Evolutionary conservation across 192 early-diverging fungal genomes (phyloP).

Genomic region (Backusella westeae): DNA sequence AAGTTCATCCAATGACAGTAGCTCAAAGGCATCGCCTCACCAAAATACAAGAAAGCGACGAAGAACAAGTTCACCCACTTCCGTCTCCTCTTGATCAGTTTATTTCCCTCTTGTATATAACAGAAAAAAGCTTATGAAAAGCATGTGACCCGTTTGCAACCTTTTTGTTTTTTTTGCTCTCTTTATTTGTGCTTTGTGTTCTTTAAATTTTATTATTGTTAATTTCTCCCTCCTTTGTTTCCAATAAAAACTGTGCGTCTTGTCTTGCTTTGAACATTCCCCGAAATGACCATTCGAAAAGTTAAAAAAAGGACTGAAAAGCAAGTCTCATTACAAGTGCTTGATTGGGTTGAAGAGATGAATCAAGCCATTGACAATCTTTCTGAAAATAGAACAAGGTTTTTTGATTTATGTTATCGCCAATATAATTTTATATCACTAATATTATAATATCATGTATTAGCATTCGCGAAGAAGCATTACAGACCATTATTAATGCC

Average conservation of each 20-base stretch:
- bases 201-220: neutral
- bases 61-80: neutral
- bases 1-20: neutral
- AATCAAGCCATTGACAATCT: slow-evolving; percentile 50
- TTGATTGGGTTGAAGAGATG: slow-evolving; percentile 41
- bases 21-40: neutral
- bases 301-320: neutral
- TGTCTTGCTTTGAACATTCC: neutral
- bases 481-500: slow-evolving; percentile 43
- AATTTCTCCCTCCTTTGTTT: neutral
- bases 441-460: neutral
- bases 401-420: neutral
- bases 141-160: neutral
- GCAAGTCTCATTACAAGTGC: neutral
- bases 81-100: neutral
- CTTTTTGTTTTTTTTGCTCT: neutral
- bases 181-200: neutral
- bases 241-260: neutral
- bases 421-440: no score
- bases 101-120: neutral
- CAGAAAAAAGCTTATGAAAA: neutral
- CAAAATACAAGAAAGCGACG: neutral
- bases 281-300: neutral
- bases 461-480: slow-evolving; percentile 56
- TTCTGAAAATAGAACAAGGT: slow-evolving; percentile 53